phyloP scores from a whole-genome alignment of 768 basidiomycete species.

The Boletus coccyginus region DNA sequence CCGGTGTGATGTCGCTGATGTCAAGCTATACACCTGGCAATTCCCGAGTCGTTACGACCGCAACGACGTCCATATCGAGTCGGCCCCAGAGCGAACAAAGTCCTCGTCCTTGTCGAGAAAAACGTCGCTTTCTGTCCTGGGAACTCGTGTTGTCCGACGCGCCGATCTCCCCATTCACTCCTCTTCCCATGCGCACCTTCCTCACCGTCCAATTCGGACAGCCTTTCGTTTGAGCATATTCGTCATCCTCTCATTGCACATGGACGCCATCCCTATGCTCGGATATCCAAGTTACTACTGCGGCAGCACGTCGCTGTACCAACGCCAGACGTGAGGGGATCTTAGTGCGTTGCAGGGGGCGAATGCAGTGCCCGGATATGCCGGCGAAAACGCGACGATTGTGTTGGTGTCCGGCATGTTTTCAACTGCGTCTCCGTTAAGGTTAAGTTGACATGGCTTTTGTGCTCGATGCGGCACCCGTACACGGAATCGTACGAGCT shows the following conservation, averaged over 20 bases:
- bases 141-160: no score
- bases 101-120: no score
- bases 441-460: neutral
- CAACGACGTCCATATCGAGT: no score
- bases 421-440: neutral
- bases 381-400: slow-evolving; percentile 82
- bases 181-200: slow-evolving; percentile 88
- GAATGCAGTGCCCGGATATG: slow-evolving; percentile 62
- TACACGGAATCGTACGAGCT: slow-evolving; percentile 93
- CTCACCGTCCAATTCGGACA: slow-evolving; percentile 90
- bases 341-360: slow-evolving; percentile 39
- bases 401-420: slow-evolving; percentile 50
- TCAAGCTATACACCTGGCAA: no score
- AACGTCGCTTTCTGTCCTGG: no score
- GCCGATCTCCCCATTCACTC: slow-evolving; percentile 55
- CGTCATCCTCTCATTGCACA: slow-evolving; percentile 88
- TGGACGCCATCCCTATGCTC: no score
- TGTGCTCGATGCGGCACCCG: slow-evolving; percentile 47
- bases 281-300: no score
- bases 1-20: no score
- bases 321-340: slow-evolving; percentile 72
- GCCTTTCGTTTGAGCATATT: slow-evolving; percentile 91
- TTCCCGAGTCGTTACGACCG: no score
- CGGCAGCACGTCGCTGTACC: no score
- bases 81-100: no score